phyloP scores from a whole-genome alignment of 352 stramenopile genomes.

The Peronospora farinosa region DNA sequence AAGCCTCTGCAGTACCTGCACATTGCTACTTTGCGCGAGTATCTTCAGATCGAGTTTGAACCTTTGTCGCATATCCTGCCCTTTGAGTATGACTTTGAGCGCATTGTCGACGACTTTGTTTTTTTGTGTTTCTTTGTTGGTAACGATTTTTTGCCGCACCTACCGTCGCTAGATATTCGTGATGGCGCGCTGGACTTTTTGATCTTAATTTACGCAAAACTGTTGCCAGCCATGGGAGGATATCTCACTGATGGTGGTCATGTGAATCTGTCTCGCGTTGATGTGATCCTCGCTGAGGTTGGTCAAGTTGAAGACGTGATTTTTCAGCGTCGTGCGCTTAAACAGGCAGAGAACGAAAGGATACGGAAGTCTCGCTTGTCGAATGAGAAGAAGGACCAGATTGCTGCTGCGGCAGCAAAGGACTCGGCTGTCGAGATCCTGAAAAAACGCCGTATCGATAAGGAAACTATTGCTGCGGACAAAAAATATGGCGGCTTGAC shows the following conservation, averaged over 20 bases:
- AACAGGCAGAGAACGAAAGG: conserved; percentile 80
- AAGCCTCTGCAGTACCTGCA: conserved; percentile 93
- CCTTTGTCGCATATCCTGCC: conserved; percentile 68
- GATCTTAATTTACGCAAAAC: conserved; percentile 94
- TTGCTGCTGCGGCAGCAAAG: conserved; percentile 51
- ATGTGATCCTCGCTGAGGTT: conserved; percentile 95
- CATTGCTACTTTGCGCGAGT: conserved; percentile 91
- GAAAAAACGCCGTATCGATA: conserved; percentile 70
- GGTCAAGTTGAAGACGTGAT: conserved; percentile 95
- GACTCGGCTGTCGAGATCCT: conserved; percentile 71
- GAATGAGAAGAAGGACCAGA: conserved; percentile 68
- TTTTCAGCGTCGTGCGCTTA: conserved; percentile 81
- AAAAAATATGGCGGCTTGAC: conserved; percentile 69
- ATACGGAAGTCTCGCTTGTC: conserved; percentile 56
- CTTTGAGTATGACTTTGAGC: conserved; percentile 95
- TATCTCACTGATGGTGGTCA: conserved; percentile 95
- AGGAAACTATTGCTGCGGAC: conserved; percentile 51
- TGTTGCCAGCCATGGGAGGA: conserved; percentile 77
- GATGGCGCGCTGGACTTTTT: conserved; percentile 97
- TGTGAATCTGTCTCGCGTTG: conserved; percentile 91
- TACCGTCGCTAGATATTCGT: conserved; percentile 97
- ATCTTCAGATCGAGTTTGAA: conserved; percentile 92
- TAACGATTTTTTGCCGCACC: conserved; percentile 98
- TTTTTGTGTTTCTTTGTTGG: conserved; percentile 99
- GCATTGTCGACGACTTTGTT: conserved; percentile 98